These are phyloP conservation scores for Berkeleyomyces rouxiae DNA, from an alignment of 2,329 filamentous ascomycete genomes.

Conservation along the genomic window DNA sequence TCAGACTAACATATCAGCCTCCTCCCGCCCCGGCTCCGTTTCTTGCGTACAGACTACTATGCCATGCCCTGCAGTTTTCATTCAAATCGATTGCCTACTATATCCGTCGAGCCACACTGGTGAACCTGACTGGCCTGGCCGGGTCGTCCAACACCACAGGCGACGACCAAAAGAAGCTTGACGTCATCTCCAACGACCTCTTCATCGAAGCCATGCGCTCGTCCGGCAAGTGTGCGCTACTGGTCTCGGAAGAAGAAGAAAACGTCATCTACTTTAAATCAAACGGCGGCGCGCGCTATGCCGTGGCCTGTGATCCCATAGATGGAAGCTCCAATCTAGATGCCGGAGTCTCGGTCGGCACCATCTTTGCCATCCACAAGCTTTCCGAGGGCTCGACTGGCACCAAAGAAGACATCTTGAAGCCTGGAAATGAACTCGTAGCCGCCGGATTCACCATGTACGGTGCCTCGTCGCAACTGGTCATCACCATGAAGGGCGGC, in stretches of 20 bases:
- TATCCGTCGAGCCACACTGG: conserved; percentile 85
- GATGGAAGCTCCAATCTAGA: conserved; percentile 96
- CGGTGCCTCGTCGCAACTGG: conserved; percentile 86
- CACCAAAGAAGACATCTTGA: conserved; percentile 70
- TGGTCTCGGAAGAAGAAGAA: conserved; percentile 98
- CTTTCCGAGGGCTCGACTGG: conserved; percentile 60
- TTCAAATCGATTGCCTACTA: conserved; percentile 99
- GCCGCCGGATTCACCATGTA: conserved; percentile 99
- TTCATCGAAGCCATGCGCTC: conserved; percentile 93
- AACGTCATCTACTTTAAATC: conserved; percentile 75
- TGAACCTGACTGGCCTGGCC: conserved; percentile 88
- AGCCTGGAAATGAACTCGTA: conserved; percentile 77
- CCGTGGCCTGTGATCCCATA: conserved; percentile 93
- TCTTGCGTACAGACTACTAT: conserved; percentile 51
- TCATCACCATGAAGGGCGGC: conserved; percentile 90
- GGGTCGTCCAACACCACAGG: conserved; percentile 90
- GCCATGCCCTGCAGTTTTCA: conserved; percentile 95
- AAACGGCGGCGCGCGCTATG: conserved; percentile 65
- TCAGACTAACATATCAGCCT: too few species aligned
- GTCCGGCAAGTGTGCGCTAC: conserved; percentile 72
- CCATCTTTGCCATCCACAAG: conserved; percentile 91
- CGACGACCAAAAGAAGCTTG: conserved; percentile 98
- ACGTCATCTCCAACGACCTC: conserved; percentile 95
- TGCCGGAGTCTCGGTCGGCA: conserved; percentile 92
- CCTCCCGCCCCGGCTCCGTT: too few species aligned